Percentiles rank a stretch among this genome's conserved stretches.
These are phyloP conservation scores for Aphanomyces stellatus DNA, from an alignment of 352 stramenopile genomes.

Conservation along the genomic window DNA sequence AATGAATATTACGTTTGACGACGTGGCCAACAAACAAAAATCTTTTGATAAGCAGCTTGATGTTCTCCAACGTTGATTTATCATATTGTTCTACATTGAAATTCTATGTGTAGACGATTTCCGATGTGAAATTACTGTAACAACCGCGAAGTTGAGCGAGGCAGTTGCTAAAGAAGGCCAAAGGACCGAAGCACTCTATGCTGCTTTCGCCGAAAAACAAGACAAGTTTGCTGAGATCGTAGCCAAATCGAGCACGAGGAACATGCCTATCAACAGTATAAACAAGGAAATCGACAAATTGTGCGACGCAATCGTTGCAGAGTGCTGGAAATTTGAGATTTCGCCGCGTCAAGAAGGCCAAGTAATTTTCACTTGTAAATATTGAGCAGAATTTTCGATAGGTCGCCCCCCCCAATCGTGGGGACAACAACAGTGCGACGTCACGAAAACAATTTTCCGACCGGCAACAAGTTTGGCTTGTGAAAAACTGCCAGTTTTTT, in stretches of 20 bases:
- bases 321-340: constrained; percentile 85
- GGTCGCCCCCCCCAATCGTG: not conserved
- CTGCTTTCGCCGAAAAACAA: constrained; percentile 72
- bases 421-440: constrained; percentile 9
- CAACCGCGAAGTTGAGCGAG: constrained; percentile 48
- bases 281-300: constrained; percentile 74
- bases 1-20: constrained; percentile 38
- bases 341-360: constrained; percentile 35
- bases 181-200: constrained; percentile 67
- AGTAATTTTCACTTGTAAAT: too few relatives aligned
- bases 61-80: constrained; percentile 25
- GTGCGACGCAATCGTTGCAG: constrained; percentile 65
- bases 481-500: constrained; percentile 75
- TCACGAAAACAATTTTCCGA: constrained; percentile 71
- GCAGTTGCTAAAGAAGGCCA: constrained; percentile 78
- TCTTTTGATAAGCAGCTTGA: constrained; percentile 31
- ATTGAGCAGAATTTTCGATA: too few relatives aligned
- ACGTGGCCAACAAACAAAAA: constrained; percentile 51
- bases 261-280: constrained; percentile 71
- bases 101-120: constrained; percentile 29
- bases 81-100: not conserved
- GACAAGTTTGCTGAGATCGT: constrained; percentile 73
- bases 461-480: constrained; percentile 63
- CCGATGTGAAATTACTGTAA: constrained; percentile 56
- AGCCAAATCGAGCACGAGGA: constrained; percentile 63